A percentile compares a stretch with the other conserved stretches of the same genome.
Evolutionary conservation across 176 grass and related monocot species (phyloP).

Genomic region (Dendrocalamus sinicus): DNA sequence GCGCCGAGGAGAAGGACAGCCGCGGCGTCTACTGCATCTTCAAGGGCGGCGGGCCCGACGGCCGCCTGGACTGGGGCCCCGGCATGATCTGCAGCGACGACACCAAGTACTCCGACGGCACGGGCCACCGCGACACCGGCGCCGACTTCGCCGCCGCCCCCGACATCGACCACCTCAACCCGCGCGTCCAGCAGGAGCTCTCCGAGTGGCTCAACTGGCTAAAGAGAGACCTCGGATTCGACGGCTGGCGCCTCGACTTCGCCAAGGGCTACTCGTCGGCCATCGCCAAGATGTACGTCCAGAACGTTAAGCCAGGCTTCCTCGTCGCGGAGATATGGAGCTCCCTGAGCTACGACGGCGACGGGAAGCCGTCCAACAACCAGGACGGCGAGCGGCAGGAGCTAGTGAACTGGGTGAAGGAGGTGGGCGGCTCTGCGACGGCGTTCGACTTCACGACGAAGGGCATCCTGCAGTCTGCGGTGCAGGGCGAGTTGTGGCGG

Average conservation of each 20-base stretch:
- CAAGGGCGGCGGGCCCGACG: slow-evolving; percentile 63
- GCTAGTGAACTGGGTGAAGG: slow-evolving; percentile 56
- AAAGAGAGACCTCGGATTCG: slow-evolving; percentile 65
- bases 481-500: slow-evolving; percentile 61
- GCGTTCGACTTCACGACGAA: slow-evolving; percentile 72
- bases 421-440: slow-evolving; percentile 45
- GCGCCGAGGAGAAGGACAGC: slow-evolving; percentile 59
- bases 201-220: slow-evolving; percentile 79
- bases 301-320: slow-evolving; percentile 44
- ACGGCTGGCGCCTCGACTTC: slow-evolving; percentile 68
- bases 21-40: slow-evolving; percentile 76
- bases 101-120: slow-evolving; percentile 62
- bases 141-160: slow-evolving; percentile 57
- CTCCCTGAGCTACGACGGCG: slow-evolving; percentile 48
- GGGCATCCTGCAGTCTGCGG: slow-evolving; percentile 54
- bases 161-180: slow-evolving; percentile 89
- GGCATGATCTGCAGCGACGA: slow-evolving; percentile 70
- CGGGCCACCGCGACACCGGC: slow-evolving; percentile 70
- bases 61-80: slow-evolving; percentile 78
- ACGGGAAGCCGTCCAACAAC: slow-evolving; percentile 50
- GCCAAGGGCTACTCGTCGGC: slow-evolving; percentile 51
- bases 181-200: slow-evolving; percentile 67
- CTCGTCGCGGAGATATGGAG: slow-evolving; percentile 65
- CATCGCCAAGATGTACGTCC: slow-evolving; percentile 53
- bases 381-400: slow-evolving; percentile 55